A percentile compares a stretch with the other conserved stretches of the same genome.
phyloP scores from a whole-genome alignment of 1,284 basidiomycete species.

The Nidula niveotomentosa region DNA sequence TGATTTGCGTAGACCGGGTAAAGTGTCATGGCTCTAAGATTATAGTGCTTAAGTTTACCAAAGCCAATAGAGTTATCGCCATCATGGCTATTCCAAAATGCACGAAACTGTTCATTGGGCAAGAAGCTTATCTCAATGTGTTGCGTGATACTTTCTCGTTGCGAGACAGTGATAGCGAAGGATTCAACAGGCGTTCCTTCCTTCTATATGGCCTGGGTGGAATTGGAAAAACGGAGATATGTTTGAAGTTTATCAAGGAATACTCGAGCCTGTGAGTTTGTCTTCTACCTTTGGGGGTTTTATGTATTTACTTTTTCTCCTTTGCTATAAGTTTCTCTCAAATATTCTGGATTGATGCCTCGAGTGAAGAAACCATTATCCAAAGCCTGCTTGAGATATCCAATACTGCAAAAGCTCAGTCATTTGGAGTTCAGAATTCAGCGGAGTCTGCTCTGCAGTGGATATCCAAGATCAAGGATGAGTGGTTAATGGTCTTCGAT shows the following conservation, averaged over 20 bases:
- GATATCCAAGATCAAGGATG: slow-evolving; percentile 2
- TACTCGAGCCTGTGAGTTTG: neutral
- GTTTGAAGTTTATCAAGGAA: neutral
- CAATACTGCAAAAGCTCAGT: neutral
- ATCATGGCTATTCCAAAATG: too few species aligned
- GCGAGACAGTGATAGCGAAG: neutral
- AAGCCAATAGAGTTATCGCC: too few species aligned
- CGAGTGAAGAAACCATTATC: slow-evolving; percentile 5
- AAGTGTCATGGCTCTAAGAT: too few species aligned
- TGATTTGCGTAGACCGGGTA: too few species aligned
- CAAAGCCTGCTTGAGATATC: neutral
- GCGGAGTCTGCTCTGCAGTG: slow-evolving; percentile 3
- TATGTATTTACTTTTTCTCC: neutral
- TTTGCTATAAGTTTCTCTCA: slow-evolving; percentile 5
- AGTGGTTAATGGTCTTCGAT: slow-evolving; percentile 11
- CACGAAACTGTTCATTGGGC: neutral
- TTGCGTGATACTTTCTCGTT: neutral
- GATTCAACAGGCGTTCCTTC: neutral
- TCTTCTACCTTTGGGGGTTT: too few species aligned
- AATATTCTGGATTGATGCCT: slow-evolving; percentile 11
- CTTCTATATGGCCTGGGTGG: neutral
- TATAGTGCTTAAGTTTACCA: too few species aligned
- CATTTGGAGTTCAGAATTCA: neutral
- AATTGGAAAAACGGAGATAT: neutral
- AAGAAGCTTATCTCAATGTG: neutral